These are phyloP conservation scores for Panicum virgatum DNA, from an alignment of 202 grass and related monocot species.

Conservation along the genomic window DNA sequence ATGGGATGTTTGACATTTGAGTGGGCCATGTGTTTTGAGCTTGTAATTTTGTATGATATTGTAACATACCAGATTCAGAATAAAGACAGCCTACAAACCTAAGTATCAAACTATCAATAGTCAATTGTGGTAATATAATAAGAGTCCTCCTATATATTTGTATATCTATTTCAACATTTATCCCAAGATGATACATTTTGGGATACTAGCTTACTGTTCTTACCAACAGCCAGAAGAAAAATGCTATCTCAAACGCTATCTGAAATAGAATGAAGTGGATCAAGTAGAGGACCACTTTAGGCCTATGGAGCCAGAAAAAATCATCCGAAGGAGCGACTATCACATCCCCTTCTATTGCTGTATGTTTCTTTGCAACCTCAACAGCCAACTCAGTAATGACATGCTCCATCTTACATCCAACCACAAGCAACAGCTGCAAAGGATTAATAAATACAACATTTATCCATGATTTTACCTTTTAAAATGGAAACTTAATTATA, in stretches of 20 bases:
- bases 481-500: background rate
- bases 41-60: background rate
- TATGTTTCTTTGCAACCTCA: slow-evolving; percentile 68
- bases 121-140: background rate
- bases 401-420: slow-evolving; percentile 86
- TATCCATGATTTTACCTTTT: background rate
- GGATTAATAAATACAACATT: background rate
- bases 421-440: slow-evolving; percentile 53
- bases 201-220: slow-evolving; percentile 1
- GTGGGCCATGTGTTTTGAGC: background rate
- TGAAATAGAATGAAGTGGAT: slow-evolving; percentile 78
- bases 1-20: background rate
- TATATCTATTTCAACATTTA: background rate
- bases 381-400: slow-evolving; percentile 70
- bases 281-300: slow-evolving; percentile 66
- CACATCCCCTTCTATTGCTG: slow-evolving; percentile 47
- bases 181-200: background rate
- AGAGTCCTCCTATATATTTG: background rate
- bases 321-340: slow-evolving; percentile 66
- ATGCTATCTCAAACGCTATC: slow-evolving; percentile 76
- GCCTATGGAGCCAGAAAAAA: slow-evolving; percentile 66
- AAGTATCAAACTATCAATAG: background rate
- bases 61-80: background rate
- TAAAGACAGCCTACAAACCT: background rate
- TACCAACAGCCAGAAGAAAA: slow-evolving; percentile 84